Conservation (phyloP, 1,284 basidiomycete species). For the Caloboletus inedulis region DNA sequence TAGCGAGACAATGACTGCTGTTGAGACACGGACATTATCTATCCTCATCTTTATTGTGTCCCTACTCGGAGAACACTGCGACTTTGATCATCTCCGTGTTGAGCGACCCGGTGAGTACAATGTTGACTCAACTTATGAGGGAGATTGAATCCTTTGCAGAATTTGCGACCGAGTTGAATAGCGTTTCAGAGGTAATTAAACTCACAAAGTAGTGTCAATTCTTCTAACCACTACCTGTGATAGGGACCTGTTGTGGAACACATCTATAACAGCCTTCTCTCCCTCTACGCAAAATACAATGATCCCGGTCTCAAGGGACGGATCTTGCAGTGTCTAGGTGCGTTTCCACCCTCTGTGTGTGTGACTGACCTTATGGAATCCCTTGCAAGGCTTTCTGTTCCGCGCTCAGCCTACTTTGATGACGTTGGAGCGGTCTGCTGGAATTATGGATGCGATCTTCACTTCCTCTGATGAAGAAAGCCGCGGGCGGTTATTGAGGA, state of each 20-base stretch:
- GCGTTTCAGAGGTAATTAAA: conserved; percentile 52
- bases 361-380: neutral
- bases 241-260: conserved; percentile 77
- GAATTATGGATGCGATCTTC: conserved; percentile 91
- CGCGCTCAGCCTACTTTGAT: conserved; percentile 90
- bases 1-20: conserved; percentile 29
- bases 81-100: conserved; percentile 75
- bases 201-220: neutral
- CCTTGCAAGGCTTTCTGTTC: conserved; percentile 74
- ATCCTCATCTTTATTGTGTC: conserved; percentile 81
- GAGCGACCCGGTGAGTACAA: conserved; percentile 50
- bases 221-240: conserved; percentile 9
- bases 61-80: conserved; percentile 82
- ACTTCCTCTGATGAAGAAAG: conserved; percentile 65
- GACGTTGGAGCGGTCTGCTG: conserved; percentile 70
- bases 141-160: conserved; percentile 32
- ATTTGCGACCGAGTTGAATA: conserved; percentile 56
- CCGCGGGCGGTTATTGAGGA: conserved; percentile 73
- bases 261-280: conserved; percentile 71
- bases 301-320: conserved; percentile 57
- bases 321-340: conserved; percentile 81
- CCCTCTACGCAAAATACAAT: conserved; percentile 62
- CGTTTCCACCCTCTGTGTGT: conserved; percentile 12
- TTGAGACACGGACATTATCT: conserved; percentile 44
- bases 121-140: neutral